Conservation (phyloP, 192 early-diverging fungal genomes). For the Entomortierella chlamydospora region DNA sequence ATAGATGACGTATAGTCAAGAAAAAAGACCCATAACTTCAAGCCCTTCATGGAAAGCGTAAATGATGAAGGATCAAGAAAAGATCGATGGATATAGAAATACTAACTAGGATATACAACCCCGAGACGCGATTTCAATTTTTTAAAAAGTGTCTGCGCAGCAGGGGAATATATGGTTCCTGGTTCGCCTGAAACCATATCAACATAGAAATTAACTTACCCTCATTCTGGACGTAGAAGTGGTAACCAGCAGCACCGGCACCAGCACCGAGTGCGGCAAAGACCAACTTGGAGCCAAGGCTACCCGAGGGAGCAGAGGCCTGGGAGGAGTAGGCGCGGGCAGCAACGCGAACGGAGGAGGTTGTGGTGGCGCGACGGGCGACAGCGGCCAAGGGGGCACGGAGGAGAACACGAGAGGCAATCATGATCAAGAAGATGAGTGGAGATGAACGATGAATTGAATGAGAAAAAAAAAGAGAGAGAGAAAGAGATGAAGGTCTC, state of each 20-base stretch:
- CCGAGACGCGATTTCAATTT: conserved; percentile 1
- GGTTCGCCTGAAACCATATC: neutral
- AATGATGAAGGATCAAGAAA: too few species aligned
- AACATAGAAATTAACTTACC: conserved; percentile 22
- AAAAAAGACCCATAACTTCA: too few species aligned
- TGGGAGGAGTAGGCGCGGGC: conserved; percentile 38
- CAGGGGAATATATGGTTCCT: neutral
- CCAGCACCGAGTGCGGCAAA: conserved; percentile 35
- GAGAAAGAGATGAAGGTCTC: conserved; percentile 1
- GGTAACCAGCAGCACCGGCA: conserved; percentile 49
- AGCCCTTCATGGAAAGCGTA: too few species aligned
- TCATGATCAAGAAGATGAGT: conserved; percentile 13
- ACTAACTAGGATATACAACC: neutral
- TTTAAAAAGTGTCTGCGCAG: conserved; percentile 13
- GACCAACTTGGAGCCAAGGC: conserved; percentile 26
- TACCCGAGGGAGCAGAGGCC: conserved; percentile 18
- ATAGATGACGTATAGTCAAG: too few species aligned
- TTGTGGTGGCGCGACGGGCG: conserved; percentile 30
- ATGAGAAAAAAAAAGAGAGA: conserved; percentile 6
- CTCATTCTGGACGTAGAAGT: conserved; percentile 29
- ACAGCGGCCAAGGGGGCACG: conserved; percentile 43
- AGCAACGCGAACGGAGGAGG: conserved; percentile 26
- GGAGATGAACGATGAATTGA: neutral
- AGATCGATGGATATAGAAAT: too few species aligned
- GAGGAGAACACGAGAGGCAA: conserved; percentile 32